A percentile compares a stretch with the other conserved stretches of the same genome.
phyloP scores from a whole-genome alignment of 345 rosid genomes.

The Zanthoxylum bungeanum region DNA sequence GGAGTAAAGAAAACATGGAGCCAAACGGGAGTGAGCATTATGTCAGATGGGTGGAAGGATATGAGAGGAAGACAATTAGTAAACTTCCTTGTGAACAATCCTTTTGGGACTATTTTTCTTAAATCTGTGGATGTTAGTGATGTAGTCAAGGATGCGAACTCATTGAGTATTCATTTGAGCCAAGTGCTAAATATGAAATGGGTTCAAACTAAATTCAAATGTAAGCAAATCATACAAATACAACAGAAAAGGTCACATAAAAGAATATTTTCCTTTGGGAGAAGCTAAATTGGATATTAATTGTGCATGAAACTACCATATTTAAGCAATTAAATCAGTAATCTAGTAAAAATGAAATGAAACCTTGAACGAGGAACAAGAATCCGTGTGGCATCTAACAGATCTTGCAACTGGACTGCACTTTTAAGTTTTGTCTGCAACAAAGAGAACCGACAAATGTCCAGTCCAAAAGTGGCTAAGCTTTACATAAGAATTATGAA shows the following conservation, averaged over 20 bases:
- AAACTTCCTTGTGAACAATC: no score
- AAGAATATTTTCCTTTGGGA: background rate
- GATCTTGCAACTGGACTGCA: constrained; percentile 95
- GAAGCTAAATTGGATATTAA: background rate
- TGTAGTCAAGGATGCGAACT: no score
- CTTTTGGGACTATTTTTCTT: no score
- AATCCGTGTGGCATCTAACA: constrained; percentile 95
- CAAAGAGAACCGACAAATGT: constrained; percentile 12
- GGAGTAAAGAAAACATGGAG: no score
- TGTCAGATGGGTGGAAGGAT: no score
- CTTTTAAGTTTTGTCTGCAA: constrained; percentile 96
- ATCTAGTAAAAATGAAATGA: constrained; percentile 7
- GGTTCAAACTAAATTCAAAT: background rate
- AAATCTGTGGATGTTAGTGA: no score
- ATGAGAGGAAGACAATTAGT: no score
- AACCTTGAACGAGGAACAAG: constrained; percentile 96
- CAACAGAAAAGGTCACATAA: background rate
- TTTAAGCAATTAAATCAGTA: background rate
- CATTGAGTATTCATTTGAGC: background rate
- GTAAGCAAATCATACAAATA: background rate
- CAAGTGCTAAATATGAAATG: background rate
- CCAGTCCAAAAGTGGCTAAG: background rate
- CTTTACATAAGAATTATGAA: background rate
- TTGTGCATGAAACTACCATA: background rate
- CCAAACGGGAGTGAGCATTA: no score